Base-by-base conservation (phyloP, 768 basidiomycete genomes). In the Wakefieldia striispora region DNA sequence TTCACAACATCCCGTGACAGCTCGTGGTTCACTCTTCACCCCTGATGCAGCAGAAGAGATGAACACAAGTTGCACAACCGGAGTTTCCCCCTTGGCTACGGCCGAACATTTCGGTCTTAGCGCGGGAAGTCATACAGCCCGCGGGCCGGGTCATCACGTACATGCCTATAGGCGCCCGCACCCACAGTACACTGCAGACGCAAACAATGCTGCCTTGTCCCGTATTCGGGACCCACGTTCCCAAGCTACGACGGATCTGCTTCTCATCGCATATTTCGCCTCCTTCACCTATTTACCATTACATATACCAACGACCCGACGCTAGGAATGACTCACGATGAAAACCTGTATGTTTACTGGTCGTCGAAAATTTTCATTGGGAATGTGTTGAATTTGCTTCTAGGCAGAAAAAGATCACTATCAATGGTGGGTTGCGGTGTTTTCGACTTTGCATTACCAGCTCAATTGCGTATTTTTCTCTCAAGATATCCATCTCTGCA, bases 101-200 rank as follows among this genome's bases (percentile, higher is more conserved):
- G 34, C 14, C 35, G 20, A 21, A 13, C 10, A 27, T 23, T n/a
- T 37, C 27, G 54, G 48, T 36, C 47, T 26, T 31, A 60, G 49
- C 46, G 29, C 35, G 58, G 53, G 23, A 34, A 17, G 3, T 36
- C 14, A 19, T 21, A 20, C 10, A n/a, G 17, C 16, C 2, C 17
- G 9, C 37, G 17, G 27, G 20, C 37, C 38, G 26, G 14, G 43
- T 41, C 24, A 35, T 29, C n/a, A 53, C 19, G 19, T n/a, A n/a
- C n/a, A n/a, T 20, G 14, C 20, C 29, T 1, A 1, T 55, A 19
- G 14, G 54, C 50, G 58, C 55, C 50, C 14, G 54, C 59, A 12
- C 57, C 54, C 57, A 59, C 58, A 57, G 7, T 2, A 17, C 17
- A 42, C 31, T 36, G 58, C 58, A 60, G 49, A 20, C 43, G 27